Percentiles rank a stretch among this genome's conserved stretches.
phyloP scores from a whole-genome alignment of 768 basidiomycete genomes.

The Antrodiella citrinella region DNA sequence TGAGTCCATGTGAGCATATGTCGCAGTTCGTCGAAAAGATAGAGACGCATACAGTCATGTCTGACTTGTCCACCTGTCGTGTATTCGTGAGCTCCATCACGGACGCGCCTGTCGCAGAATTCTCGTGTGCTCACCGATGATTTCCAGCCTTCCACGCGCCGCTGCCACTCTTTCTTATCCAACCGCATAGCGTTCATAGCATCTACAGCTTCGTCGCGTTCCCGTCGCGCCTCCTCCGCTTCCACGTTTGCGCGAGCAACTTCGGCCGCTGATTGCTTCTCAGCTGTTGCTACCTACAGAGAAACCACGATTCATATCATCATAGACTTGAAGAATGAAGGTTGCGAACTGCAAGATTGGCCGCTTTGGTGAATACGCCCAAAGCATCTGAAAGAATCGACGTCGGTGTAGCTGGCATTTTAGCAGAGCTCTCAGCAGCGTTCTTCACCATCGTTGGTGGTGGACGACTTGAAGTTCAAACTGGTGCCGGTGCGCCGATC shows the following conservation, averaged over 20 bases:
- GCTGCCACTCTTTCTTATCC: slow-evolving; percentile 42
- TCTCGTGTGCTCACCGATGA: slow-evolving; percentile 37
- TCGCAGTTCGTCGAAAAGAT: neutral
- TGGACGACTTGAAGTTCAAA: neutral
- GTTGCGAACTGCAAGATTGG: slow-evolving; percentile 29
- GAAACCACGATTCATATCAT: neutral
- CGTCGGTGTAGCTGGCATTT: slow-evolving; percentile 19
- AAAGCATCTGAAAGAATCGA: slow-evolving; percentile 34
- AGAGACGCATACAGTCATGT: slow-evolving; percentile 38
- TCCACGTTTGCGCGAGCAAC: slow-evolving; percentile 41
- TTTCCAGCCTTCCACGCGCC: slow-evolving; percentile 31
- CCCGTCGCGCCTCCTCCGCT: slow-evolving; percentile 36
- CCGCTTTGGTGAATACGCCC: slow-evolving; percentile 31
- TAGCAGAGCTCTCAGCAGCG: neutral
- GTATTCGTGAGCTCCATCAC: too few species aligned
- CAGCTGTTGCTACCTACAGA: slow-evolving; percentile 46
- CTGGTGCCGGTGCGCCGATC: neutral
- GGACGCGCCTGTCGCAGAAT: too few species aligned
- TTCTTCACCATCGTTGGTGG: neutral
- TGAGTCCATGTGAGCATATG: neutral
- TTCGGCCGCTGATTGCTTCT: slow-evolving; percentile 47
- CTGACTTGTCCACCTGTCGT: slow-evolving; percentile 51
- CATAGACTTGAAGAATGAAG: slow-evolving; percentile 5
- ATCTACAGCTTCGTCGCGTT: slow-evolving; percentile 43
- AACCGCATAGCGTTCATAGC: slow-evolving; percentile 35